Evolutionary conservation across 331 rosid genomes (phyloP).

Genomic region (Phaseolus coccineus): DNA sequence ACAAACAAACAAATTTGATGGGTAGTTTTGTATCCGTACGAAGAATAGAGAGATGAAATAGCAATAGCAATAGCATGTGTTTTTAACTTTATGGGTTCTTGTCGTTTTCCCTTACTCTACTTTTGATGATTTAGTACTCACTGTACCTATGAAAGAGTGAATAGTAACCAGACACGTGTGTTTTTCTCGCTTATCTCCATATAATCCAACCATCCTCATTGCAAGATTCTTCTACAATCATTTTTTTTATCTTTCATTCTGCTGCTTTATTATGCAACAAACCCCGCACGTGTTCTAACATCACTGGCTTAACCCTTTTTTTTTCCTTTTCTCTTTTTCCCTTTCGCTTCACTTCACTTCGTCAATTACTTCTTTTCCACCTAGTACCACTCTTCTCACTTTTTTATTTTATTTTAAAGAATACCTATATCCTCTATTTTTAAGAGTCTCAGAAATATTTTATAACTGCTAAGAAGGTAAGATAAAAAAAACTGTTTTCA

Average conservation of each 20-base stretch:
- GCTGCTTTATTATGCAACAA: slow-evolving; percentile 12
- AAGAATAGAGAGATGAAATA: too few species aligned
- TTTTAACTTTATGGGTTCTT: neutral
- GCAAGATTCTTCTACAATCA: slow-evolving; percentile 45
- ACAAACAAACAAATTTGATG: too few species aligned
- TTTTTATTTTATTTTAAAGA: too few species aligned
- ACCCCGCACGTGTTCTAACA: slow-evolving; percentile 38
- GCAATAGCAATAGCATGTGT: too few species aligned
- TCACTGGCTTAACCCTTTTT: slow-evolving; percentile 19
- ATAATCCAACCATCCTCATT: slow-evolving; percentile 41
- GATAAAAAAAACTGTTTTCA: too few species aligned
- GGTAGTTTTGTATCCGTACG: too few species aligned
- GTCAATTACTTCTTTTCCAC: too few species aligned
- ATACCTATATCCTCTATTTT: too few species aligned
- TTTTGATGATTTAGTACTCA: slow-evolving; percentile 42
- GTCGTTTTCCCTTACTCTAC: slow-evolving; percentile 56
- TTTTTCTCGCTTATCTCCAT: slow-evolving; percentile 19
- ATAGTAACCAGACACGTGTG: slow-evolving; percentile 46
- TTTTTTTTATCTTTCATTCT: neutral
- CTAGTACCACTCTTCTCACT: too few species aligned
- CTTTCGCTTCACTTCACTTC: neutral
- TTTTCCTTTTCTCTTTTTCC: neutral
- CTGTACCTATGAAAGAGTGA: neutral
- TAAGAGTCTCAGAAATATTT: too few species aligned
- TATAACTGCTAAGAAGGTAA: too few species aligned